A percentile compares a stretch with the other conserved stretches of the same genome.
Evolutionary conservation across 2,329 filamentous ascomycete genomes (phyloP).

Genomic region (Alternaria arborescens): DNA sequence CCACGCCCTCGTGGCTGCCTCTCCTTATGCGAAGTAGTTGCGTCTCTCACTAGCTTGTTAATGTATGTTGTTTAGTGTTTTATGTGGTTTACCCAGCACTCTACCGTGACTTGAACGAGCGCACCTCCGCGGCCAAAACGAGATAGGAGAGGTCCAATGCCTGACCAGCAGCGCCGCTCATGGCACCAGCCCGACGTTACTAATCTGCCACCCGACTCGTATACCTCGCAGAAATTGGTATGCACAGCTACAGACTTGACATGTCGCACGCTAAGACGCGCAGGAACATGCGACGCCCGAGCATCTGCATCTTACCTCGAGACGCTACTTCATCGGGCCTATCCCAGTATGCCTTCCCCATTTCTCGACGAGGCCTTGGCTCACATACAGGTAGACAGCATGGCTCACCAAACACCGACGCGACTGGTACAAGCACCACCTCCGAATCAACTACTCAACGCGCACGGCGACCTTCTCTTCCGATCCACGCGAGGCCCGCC

Average conservation of each 20-base stretch:
- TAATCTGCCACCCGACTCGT: constrained; percentile 58
- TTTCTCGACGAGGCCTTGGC: constrained; percentile 12
- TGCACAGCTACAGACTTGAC: constrained; percentile 9
- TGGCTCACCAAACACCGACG: constrained; percentile 71
- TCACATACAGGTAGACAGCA: constrained; percentile 54
- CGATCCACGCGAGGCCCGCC: constrained; percentile 54
- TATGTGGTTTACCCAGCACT: constrained; percentile 17
- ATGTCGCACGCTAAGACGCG: constrained; percentile 19
- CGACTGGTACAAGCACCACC: constrained; percentile 67
- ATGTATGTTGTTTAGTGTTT: constrained; percentile 28
- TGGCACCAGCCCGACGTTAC: constrained; percentile 47
- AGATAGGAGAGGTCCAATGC: constrained; percentile 39
- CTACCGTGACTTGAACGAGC: constrained; percentile 21
- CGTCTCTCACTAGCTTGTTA: constrained; percentile 8
- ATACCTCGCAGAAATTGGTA: constrained; percentile 64
- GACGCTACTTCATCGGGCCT: constrained; percentile 71
- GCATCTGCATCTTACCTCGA: constrained; percentile 68
- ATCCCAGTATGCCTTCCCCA: constrained; percentile 57
- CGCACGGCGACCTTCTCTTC: constrained; percentile 62
- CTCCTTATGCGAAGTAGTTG: constrained; percentile 21
- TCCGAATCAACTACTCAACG: constrained; percentile 55
- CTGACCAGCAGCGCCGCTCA: constrained; percentile 38
- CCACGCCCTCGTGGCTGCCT: constrained; percentile 27
- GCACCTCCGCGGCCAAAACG: constrained; percentile 24
- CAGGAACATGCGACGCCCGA: constrained; percentile 68